Percentiles rank a stretch among this genome's conserved stretches.
Evolutionary conservation across 768 basidiomycete genomes (phyloP).

Genomic region (Hygrophorus russula): DNA sequence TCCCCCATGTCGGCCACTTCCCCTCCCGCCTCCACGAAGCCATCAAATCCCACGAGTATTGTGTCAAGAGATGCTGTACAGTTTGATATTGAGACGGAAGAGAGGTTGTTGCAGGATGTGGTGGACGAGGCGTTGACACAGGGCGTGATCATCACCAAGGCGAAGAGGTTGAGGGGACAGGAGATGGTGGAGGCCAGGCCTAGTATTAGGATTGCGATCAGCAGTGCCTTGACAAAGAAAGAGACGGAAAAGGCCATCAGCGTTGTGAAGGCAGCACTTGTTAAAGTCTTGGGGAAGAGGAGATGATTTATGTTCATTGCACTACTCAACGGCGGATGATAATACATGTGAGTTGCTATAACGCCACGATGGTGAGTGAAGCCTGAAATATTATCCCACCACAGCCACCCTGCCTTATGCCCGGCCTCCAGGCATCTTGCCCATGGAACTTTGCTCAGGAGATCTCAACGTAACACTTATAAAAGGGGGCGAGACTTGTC

Average conservation of each 20-base stretch:
- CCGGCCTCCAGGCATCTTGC: too few relatives aligned
- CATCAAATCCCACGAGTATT: constrained; percentile 37
- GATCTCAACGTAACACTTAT: too few relatives aligned
- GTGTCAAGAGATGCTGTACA: constrained; percentile 32
- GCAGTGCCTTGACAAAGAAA: constrained; percentile 71
- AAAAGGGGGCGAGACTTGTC: too few relatives aligned
- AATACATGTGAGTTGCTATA: too few relatives aligned
- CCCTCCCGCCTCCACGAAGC: constrained; percentile 19
- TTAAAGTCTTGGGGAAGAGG: constrained; percentile 61
- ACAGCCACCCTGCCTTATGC: too few relatives aligned
- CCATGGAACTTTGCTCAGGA: too few relatives aligned
- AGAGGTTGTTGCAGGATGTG: constrained; percentile 77
- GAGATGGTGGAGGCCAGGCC: constrained; percentile 76
- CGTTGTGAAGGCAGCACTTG: constrained; percentile 61
- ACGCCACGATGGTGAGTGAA: too few relatives aligned
- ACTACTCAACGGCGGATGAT: too few relatives aligned
- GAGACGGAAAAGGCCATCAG: constrained; percentile 84
- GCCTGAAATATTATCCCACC: too few relatives aligned
- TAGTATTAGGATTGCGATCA: constrained; percentile 76
- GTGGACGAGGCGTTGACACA: constrained; percentile 78
- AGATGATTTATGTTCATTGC: constrained; percentile 19
- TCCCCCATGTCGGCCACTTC: constrained; percentile 13
- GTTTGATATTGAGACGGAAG: constrained; percentile 58
- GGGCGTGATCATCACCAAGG: constrained; percentile 79
- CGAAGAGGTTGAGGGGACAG: constrained; percentile 73